Evolutionary conservation across 2,329 filamentous ascomycete genomes (phyloP), one percentile per base, ranked within the genome.

Genomic region (Lachnellula hyalina): DNA sequence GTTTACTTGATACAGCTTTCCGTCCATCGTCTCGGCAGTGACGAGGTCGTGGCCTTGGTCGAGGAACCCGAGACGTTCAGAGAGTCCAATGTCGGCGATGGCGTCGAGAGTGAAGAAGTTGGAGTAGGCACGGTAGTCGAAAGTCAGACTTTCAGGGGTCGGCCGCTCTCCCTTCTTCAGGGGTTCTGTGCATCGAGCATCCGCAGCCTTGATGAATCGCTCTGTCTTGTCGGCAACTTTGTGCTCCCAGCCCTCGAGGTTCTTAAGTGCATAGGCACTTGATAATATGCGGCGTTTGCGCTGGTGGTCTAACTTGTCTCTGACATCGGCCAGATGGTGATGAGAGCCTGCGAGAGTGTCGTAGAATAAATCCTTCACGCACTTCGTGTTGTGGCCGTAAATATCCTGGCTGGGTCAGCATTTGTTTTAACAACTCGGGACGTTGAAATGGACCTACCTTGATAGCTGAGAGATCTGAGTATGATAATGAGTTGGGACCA

Each of bases 31-130:
- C 55, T 76, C 70, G 3, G 73, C 76, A 2, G 67, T 69, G 38
- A 74, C 70, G 8, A 70, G 62, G 55, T 81, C 78, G 50, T 74
- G 66, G 2, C 78, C 79, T 21, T 68, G 64, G 45, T 80, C 78
- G 2, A 82, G 71, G 57, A 81, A 77, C 0, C 77, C 75, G 1
- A 82, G 71, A n/a, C 70, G 72, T 51, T 79, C 73, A 0, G 71
- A 75, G 0, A 82, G 69, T 1, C 78, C 79, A 63, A 83, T 82
- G 51, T 82, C 77, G 15, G 76, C 77, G 49, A 82, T 81, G 2
- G 77, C 79, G 54, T 83, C 79, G 14, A 82, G 69, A 0, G 77
- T 78, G 64, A 82, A 82, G 68, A 78, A 79, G 65, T 81, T 82
- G 23, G 73, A 72, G 74, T 74, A 82, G 5, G 70, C 68, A 4